Evolutionary conservation across 2,329 filamentous ascomycete genomes (phyloP).

Genomic region (Hymenoscyphus albidus): DNA sequence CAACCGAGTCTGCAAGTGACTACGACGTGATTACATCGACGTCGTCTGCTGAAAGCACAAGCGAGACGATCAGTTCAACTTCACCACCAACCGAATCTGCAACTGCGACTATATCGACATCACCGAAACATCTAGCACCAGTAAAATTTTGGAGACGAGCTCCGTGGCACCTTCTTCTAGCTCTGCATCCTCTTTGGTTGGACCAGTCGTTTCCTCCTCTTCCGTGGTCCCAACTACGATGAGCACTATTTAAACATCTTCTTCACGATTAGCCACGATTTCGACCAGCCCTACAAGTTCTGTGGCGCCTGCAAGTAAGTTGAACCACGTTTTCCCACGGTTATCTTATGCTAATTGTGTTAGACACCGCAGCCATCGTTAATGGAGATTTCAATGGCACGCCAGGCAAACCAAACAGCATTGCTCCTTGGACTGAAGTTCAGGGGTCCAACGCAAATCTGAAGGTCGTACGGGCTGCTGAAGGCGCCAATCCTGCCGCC

Average conservation of each 20-base stretch:
- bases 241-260: neutral
- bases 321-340: neutral
- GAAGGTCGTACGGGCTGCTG: neutral
- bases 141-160: neutral
- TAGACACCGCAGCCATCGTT: neutral
- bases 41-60: neutral
- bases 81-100: neutral
- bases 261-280: neutral
- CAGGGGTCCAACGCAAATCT: neutral
- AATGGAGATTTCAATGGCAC: neutral
- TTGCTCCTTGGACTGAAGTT: neutral
- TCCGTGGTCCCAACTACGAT: neutral
- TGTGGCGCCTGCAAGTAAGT: neutral
- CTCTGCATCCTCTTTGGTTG: neutral
- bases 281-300: neutral
- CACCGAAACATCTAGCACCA: neutral
- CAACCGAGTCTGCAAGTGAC: too few species aligned
- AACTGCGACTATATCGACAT: neutral
- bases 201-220: neutral
- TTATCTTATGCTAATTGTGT: neutral
- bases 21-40: too few species aligned
- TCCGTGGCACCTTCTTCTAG: neutral
- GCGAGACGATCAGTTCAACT: neutral
- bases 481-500: neutral
- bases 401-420: too few species aligned